Base-by-base conservation (phyloP, 768 basidiomycete species). In the Mycena venus region DNA sequence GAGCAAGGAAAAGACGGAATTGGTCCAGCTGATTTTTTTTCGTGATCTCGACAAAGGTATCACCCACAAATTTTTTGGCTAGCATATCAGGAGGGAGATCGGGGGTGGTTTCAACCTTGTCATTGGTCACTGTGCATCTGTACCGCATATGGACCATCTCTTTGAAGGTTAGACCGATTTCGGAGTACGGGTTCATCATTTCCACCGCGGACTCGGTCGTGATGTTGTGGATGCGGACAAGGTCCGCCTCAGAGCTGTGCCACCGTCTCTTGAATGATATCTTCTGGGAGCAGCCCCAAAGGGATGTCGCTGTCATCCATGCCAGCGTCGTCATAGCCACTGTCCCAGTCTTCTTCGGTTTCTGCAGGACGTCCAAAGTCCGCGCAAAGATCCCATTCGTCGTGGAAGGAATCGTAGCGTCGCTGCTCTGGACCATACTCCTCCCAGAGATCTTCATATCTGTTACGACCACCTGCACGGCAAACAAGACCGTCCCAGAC, bases 301-400 rank as follows among this genome's bases (percentile, higher is more conserved):
- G 15, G 6, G 42, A 10, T 23, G 14, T 49, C 47, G 21, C 25
- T 14, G 8, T 49, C 47, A 23, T 23, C n/a, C n/a, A 7, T 23
- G 2, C 14, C n/a, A 25, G n/a, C 8, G 2, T 15, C 47, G 25
- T 23, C 47, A 8, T 9, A 49, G 42, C n/a, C 47, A n/a, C n/a
- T n/a, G 47, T 49, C n/a, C 47, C 47, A 23, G 23, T 49, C 47
- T 5, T 49, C 47, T 23, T 9, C 47, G n/a, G n/a, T n/a, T 23
- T 49, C 47, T 6, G 21, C 47, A 15, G 21, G n/a, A 49, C 2
- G 14, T 21, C 58, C 68, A 19, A 59, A 69, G 7, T 19, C 19
- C 5, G n/a, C 44, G 15, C 68, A 69, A 0, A 60, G 6, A 38
- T 69, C 68, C 68, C 68, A 69, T 29, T 69, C 68, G 19, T 69